Conservation (phyloP, 306 rosid species). For the Elaeagnus macrophylla region DNA sequence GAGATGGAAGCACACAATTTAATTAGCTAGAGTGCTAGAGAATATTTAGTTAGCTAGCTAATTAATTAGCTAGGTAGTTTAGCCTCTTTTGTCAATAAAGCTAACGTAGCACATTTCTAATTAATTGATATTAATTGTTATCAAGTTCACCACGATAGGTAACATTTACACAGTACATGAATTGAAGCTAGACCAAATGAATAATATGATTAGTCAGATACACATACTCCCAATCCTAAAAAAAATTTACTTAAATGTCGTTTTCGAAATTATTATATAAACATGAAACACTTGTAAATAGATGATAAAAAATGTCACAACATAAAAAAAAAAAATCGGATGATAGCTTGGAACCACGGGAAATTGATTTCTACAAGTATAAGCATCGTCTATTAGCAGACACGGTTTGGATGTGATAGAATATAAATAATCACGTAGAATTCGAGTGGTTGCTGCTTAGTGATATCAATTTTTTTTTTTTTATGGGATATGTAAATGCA, state of each 20-base stretch:
- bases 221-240: background rate
- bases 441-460: background rate
- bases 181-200: too few relatives aligned
- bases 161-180: conserved; percentile 23
- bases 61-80: conserved; percentile 13
- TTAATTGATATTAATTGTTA: conserved; percentile 7
- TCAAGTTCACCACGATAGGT: conserved; percentile 33
- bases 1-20: too few relatives aligned
- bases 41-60: too few relatives aligned
- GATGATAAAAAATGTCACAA: too few relatives aligned
- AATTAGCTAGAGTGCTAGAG: too few relatives aligned
- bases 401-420: conserved; percentile 37
- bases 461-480: too few relatives aligned
- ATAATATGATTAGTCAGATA: conserved; percentile 22
- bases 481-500: too few relatives aligned
- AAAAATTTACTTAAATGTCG: too few relatives aligned
- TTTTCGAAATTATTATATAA: too few relatives aligned
- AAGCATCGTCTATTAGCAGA: conserved; percentile 41
- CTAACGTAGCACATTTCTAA: conserved; percentile 21
- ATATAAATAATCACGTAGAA: background rate
- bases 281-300: too few relatives aligned
- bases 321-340: too few relatives aligned
- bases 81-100: conserved; percentile 41
- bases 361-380: conserved; percentile 86
- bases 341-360: conserved; percentile 68